Percentiles rank a stretch among this genome's conserved stretches.
phyloP scores from a whole-genome alignment of 495 filamentous ascomycete genomes.

The Lepraria neglecta region DNA sequence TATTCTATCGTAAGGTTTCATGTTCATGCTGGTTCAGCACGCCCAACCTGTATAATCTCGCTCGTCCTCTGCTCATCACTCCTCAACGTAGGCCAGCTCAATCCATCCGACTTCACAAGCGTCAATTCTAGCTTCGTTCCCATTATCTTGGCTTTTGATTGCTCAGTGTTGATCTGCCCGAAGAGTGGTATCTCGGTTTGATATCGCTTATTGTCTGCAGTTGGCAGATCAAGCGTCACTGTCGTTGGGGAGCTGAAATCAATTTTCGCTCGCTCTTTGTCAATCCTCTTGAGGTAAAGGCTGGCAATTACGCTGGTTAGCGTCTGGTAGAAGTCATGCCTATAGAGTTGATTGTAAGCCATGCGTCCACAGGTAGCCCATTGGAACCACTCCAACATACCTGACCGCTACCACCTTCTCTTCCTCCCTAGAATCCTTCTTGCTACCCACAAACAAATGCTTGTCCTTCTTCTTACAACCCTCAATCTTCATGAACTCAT shows the following conservation, averaged over 20 bases:
- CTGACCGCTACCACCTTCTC: constrained; percentile 60
- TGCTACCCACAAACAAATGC: constrained; percentile 83
- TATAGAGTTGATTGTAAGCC: constrained; percentile 29
- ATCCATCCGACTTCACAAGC: constrained; percentile 73
- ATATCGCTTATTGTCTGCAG: constrained; percentile 79
- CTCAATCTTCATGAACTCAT: constrained; percentile 92
- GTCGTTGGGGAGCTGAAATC: constrained; percentile 50
- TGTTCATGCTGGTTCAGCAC: constrained; percentile 59
- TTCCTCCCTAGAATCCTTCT: constrained; percentile 54
- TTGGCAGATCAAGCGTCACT: constrained; percentile 71
- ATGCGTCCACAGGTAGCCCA: not conserved
- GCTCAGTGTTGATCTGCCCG: constrained; percentile 63
- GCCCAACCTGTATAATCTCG: constrained; percentile 76
- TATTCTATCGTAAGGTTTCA: not conserved
- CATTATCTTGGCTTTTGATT: constrained; percentile 74
- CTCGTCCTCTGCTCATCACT: constrained; percentile 73
- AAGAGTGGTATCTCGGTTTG: constrained; percentile 68
- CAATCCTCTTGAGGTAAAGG: constrained; percentile 94
- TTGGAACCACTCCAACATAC: constrained; percentile 39
- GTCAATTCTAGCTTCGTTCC: constrained; percentile 93
- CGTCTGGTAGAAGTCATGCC: constrained; percentile 95
- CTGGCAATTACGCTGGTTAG: constrained; percentile 76
- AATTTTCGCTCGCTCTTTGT: constrained; percentile 68
- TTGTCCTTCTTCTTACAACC: constrained; percentile 76
- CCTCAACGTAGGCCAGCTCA: constrained; percentile 82